phyloP scores from a whole-genome alignment of 2,329 filamentous ascomycete genomes.

The Gyromitra esculenta region DNA sequence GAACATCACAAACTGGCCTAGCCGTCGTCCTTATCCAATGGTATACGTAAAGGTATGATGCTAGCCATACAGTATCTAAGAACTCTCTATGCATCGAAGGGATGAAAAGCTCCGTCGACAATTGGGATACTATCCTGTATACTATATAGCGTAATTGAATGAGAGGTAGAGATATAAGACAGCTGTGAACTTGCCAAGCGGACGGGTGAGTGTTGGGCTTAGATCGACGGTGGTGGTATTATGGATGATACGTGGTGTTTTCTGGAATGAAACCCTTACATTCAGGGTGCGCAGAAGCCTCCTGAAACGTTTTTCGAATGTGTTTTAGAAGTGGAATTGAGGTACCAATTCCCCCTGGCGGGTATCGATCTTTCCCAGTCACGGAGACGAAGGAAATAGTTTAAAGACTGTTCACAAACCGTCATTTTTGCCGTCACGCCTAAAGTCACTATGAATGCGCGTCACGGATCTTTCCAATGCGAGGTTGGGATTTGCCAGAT shows the following conservation, averaged over 20 bases:
- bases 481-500: slow-evolving; percentile 23
- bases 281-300: neutral
- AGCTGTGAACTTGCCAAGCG: neutral
- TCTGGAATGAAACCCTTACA: neutral
- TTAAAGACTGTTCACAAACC: neutral
- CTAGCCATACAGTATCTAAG: neutral
- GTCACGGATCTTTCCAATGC: neutral
- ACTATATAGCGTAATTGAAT: neutral
- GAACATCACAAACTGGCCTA: neutral
- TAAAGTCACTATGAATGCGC: neutral
- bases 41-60: neutral
- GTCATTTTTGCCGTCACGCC: slow-evolving; percentile 14
- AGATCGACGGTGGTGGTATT: too few relatives aligned
- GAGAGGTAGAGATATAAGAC: neutral
- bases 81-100: neutral
- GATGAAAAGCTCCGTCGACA: neutral
- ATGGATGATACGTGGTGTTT: neutral
- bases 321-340: neutral
- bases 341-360: neutral
- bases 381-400: neutral
- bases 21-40: neutral
- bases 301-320: neutral
- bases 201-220: neutral
- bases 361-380: neutral
- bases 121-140: too few relatives aligned